phyloP scores from a whole-genome alignment of 23 red algal genomes.

The Pyropia yezoensis region DNA sequence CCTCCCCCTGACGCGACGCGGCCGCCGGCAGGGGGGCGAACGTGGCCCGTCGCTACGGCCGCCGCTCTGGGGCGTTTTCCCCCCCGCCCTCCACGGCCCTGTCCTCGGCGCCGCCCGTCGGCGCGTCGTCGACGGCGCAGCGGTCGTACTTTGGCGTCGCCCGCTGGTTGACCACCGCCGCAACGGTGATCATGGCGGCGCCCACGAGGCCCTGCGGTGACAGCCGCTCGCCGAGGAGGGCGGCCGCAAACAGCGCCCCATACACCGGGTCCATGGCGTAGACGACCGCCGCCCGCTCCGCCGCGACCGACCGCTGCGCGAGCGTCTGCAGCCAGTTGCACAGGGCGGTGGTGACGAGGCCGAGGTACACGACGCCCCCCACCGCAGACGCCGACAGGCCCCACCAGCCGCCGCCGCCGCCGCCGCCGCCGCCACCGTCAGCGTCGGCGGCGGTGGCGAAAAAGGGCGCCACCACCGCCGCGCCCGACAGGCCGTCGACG shows the following conservation, averaged over 20 bases:
- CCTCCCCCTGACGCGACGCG: no score
- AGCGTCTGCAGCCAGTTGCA: conserved; percentile 84
- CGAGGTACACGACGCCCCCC: conserved; percentile 64
- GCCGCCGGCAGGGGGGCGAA: no score
- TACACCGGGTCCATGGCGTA: conserved; percentile 96
- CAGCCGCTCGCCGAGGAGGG: conserved; percentile 54
- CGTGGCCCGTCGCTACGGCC: no score
- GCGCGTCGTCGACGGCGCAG: no score
- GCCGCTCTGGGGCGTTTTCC: no score
- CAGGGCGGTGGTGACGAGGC: conserved; percentile 73
- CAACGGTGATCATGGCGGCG: conserved; percentile 47
- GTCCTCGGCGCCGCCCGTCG: no score
- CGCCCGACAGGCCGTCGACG: not conserved
- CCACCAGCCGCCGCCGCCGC: not conserved
- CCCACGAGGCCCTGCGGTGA: conserved; percentile 50
- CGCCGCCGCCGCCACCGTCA: not conserved
- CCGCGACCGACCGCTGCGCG: conserved; percentile 46
- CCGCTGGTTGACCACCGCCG: conserved; percentile 34
- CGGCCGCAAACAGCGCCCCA: conserved; percentile 63
- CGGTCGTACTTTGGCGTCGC: no score
- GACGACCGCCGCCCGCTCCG: conserved; percentile 81
- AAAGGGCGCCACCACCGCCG: not conserved
- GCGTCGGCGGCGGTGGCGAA: not conserved
- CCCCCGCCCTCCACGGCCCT: no score
- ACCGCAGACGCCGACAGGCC: not conserved